Conservation (phyloP, 139 green algal species). For the Micractinium conductrix region DNA sequence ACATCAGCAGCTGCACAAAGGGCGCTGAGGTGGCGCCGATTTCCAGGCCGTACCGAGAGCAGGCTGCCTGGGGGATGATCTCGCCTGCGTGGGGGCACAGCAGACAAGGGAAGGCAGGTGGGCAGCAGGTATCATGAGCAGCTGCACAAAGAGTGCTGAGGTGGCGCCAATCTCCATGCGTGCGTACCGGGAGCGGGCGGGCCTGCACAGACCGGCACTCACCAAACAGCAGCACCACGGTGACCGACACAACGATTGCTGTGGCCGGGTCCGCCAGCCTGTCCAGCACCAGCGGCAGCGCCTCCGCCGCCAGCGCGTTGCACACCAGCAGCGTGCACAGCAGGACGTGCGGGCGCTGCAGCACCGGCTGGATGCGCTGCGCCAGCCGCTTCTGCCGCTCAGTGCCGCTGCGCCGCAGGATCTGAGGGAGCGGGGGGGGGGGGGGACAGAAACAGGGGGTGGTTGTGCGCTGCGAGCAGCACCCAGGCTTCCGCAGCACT, state of each 20-base stretch:
- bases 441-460: too few species aligned
- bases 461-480: background rate
- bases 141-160: background rate
- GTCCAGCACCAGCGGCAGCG: conserved; percentile 75
- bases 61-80: conserved; percentile 77
- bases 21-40: conserved; percentile 84
- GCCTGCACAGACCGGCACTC: conserved; percentile 25
- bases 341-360: conserved; percentile 59
- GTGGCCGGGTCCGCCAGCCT: conserved; percentile 66
- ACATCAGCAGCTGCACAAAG: conserved; percentile 84
- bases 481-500: background rate
- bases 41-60: conserved; percentile 83
- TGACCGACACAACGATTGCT: conserved; percentile 64
- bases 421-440: conserved; percentile 20
- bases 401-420: conserved; percentile 54
- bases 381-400: conserved; percentile 49
- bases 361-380: conserved; percentile 45
- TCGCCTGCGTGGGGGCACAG: conserved; percentile 62
- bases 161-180: too few species aligned
- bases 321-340: conserved; percentile 71
- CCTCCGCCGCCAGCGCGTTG: conserved; percentile 68
- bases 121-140: background rate
- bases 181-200: background rate
- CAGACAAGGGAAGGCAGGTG: background rate
- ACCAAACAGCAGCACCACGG: conserved; percentile 75